Conservation (phyloP, 352 stramenopile species). For the Phytophthora pluvialis region DNA sequence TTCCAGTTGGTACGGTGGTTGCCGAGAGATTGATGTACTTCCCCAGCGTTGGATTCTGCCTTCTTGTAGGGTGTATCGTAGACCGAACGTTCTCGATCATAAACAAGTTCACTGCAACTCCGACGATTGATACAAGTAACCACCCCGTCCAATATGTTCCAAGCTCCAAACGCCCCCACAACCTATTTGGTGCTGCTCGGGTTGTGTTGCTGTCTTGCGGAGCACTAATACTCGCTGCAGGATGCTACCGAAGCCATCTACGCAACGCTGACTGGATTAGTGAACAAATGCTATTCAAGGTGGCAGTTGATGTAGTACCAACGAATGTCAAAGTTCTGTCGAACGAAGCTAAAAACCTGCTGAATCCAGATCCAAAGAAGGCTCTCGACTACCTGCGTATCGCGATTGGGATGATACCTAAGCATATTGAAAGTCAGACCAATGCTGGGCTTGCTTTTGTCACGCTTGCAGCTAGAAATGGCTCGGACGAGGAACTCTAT, state of each 20-base stretch:
- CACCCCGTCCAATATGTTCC: background rate
- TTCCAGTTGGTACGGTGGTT: constrained; percentile 91
- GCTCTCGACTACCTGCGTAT: constrained; percentile 50
- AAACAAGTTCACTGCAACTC: constrained; percentile 19
- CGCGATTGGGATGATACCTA: constrained; percentile 44
- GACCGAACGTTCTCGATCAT: constrained; percentile 35
- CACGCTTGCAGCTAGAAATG: constrained; percentile 13
- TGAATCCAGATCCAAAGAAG: constrained; percentile 46
- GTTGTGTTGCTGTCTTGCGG: constrained; percentile 20
- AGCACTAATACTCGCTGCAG: constrained; percentile 36
- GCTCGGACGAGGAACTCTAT: constrained; percentile 33
- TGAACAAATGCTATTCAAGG: constrained; percentile 66
- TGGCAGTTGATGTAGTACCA: constrained; percentile 56
- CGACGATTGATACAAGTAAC: background rate
- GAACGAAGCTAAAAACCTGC: constrained; percentile 71
- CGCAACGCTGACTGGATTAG: constrained; percentile 74
- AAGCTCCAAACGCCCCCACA: background rate
- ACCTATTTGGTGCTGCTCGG: constrained; percentile 11
- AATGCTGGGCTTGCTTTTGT: constrained; percentile 64
- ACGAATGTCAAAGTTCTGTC: constrained; percentile 82
- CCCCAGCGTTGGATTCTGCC: constrained; percentile 86
- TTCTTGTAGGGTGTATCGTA: constrained; percentile 57
- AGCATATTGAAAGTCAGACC: constrained; percentile 59
- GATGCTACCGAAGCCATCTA: constrained; percentile 47
- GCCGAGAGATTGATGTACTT: constrained; percentile 93